Conservation (phyloP, 768 basidiomycete genomes). For the Multifurca ochricompacta region DNA sequence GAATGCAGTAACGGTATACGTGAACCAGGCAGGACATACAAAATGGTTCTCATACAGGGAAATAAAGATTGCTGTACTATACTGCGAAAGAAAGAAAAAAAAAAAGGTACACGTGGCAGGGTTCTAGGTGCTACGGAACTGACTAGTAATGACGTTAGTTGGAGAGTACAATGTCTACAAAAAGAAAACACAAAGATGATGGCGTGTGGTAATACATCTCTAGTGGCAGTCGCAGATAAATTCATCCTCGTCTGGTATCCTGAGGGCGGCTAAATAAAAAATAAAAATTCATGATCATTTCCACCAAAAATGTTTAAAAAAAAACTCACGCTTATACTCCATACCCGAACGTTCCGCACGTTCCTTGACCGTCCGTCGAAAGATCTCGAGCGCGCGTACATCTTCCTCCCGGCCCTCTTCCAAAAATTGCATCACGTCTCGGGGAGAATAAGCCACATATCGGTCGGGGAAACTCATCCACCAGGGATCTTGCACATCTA, state of each 20-base stretch:
- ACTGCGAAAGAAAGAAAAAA: neutral
- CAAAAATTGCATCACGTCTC: slow-evolving; percentile 5
- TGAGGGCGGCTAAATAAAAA: slow-evolving; percentile 3
- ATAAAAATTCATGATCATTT: too few species aligned
- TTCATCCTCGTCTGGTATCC: slow-evolving; percentile 7
- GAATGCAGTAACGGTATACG: too few species aligned
- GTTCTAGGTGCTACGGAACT: neutral
- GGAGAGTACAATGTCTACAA: neutral
- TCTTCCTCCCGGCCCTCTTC: slow-evolving; percentile 10
- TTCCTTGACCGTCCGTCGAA: neutral
- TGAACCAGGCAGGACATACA: too few species aligned
- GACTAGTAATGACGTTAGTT: too few species aligned
- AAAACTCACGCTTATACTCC: slow-evolving; percentile 9
- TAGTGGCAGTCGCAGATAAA: slow-evolving; percentile 13
- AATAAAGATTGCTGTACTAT: neutral
- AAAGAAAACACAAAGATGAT: too few species aligned
- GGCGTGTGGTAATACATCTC: neutral
- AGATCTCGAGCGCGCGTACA: neutral
- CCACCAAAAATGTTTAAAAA: neutral
- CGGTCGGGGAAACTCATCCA: slow-evolving; percentile 14
- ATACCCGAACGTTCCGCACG: neutral
- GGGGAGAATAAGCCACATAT: slow-evolving; percentile 5
- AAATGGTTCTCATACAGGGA: neutral
- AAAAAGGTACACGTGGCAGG: neutral
- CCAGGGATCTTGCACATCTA: slow-evolving; percentile 12